Evolutionary conservation across 495 filamentous ascomycete genomes (phyloP), one percentile per base, ranked within the genome.

Genomic region (Elasticomyces elasticus): DNA sequence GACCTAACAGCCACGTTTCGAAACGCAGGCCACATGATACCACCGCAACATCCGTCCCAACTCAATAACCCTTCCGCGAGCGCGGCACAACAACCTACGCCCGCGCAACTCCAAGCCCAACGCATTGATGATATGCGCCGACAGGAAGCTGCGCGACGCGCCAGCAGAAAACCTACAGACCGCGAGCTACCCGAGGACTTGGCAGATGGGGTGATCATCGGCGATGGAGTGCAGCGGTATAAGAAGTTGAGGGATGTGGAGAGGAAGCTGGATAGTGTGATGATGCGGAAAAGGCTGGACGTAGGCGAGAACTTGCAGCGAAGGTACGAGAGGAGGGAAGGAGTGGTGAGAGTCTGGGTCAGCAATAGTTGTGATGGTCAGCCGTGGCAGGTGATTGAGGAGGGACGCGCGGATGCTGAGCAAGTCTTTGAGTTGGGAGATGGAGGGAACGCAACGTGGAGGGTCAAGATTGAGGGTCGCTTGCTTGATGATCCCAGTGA

Each of bases 351-450:
- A 58, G 81, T 99, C 52, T 97, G 89, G 88, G 84, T 99, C 58
- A 88, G 85, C 64, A 99, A 99, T 66, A 95, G 90, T 0, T 86
- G 84, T 22, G 90, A 97, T 69, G 85, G 86, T 62, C 94, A 97
- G 69, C 84, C 86, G 17, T 96, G 94, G 94, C 94, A 97, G 72
- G 49, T 56, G 10, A 27, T 46, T 9, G 58, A 61, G 43, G 58
- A 61, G n/a, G 58, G 48, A 15, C n/a, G 49, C 25, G 35, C 4
- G 3, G 50, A 48, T n/a, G 71, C 58, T 6, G 68, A 85, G 54
- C 82, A 80, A 6, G 27, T 40, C 49, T 71, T 79, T 55, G 81
- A 87, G n/a, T 58, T 80, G 87, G 55, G 74, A 73, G 13, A 89
- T 89, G 53, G 87, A 73, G 13, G 75, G 30, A 79, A 83, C 44